These are phyloP conservation scores for Warburgia ugandensis DNA, from an alignment of 164 flowering plant genomes.

Conservation along the genomic window DNA sequence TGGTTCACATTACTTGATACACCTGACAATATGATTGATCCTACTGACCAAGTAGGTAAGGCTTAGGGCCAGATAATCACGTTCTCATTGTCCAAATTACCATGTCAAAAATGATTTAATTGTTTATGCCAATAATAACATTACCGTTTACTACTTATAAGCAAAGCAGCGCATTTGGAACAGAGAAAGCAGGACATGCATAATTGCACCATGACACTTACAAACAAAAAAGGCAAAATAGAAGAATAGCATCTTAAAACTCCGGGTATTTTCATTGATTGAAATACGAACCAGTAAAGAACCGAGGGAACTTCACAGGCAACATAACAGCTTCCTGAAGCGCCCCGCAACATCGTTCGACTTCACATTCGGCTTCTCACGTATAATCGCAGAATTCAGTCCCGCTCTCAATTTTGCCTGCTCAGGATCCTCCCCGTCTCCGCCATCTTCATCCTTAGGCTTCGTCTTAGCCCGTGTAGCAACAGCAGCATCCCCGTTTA, in stretches of 20 bases:
- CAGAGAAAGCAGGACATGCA: no score
- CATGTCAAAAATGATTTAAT: no score
- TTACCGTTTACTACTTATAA: no score
- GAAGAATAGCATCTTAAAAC: background rate
- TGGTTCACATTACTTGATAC: no score
- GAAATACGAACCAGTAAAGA: slow-evolving; percentile 82
- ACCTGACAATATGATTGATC: no score
- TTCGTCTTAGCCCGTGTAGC: slow-evolving; percentile 76
- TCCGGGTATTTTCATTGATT: no score
- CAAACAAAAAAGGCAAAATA: background rate
- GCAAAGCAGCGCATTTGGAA: no score
- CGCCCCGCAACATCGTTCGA: slow-evolving; percentile 98
- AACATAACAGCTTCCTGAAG: slow-evolving; percentile 95
- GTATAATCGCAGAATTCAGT: slow-evolving; percentile 77
- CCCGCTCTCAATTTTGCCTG: slow-evolving; percentile 77
- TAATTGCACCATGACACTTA: no score
- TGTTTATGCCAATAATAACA: no score
- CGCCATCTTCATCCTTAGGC: slow-evolving; percentile 61
- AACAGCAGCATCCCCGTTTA: slow-evolving; percentile 78
- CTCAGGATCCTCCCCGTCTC: slow-evolving; percentile 85
- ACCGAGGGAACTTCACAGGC: slow-evolving; percentile 95
- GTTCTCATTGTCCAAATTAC: no score
- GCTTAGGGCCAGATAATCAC: no score
- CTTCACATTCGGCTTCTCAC: slow-evolving; percentile 95
- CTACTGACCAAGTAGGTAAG: no score